Evolutionary conservation across 106 monocot species (phyloP).

Genomic region (Dendrobium chrysotoxum): DNA sequence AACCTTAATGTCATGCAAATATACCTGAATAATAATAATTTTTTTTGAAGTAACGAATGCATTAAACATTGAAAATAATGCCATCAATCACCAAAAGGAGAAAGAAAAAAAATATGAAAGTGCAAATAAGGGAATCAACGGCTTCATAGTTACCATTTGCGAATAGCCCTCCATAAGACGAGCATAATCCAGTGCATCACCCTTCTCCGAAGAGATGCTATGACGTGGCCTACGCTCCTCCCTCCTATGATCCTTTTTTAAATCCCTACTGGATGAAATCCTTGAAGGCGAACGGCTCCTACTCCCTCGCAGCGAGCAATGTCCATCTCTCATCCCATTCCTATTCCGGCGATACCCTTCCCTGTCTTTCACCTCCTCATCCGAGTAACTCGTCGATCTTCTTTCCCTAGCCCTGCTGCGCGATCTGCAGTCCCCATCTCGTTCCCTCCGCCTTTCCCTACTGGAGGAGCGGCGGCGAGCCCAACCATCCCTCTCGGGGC

Average conservation of each 20-base stretch:
- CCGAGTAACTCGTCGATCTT: conserved; percentile 10
- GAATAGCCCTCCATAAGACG: conserved; percentile 60
- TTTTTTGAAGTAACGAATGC: background rate
- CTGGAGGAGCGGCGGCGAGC: conserved; percentile 4
- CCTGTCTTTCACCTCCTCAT: conserved; percentile 9
- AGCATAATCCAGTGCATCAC: conserved; percentile 41
- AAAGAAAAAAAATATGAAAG: background rate
- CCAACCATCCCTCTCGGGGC: background rate
- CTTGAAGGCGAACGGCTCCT: conserved; percentile 18
- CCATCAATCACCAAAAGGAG: background rate
- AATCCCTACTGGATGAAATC: conserved; percentile 3
- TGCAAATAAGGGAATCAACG: background rate
- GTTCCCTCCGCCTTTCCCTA: conserved; percentile 7
- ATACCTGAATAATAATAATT: background rate
- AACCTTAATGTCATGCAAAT: background rate
- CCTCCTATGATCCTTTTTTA: conserved; percentile 7
- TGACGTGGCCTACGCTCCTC: conserved; percentile 7
- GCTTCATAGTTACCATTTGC: conserved; percentile 37
- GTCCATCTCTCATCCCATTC: background rate
- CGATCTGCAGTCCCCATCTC: background rate
- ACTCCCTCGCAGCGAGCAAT: conserved; percentile 5
- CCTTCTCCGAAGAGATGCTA: conserved; percentile 8
- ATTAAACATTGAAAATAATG: background rate
- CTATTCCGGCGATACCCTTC: conserved; percentile 1
- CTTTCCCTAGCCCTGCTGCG: conserved; percentile 2